These are phyloP conservation scores for Eragrostis tef DNA, from an alignment of 202 grass and related monocot genomes.

Conservation along the genomic window DNA sequence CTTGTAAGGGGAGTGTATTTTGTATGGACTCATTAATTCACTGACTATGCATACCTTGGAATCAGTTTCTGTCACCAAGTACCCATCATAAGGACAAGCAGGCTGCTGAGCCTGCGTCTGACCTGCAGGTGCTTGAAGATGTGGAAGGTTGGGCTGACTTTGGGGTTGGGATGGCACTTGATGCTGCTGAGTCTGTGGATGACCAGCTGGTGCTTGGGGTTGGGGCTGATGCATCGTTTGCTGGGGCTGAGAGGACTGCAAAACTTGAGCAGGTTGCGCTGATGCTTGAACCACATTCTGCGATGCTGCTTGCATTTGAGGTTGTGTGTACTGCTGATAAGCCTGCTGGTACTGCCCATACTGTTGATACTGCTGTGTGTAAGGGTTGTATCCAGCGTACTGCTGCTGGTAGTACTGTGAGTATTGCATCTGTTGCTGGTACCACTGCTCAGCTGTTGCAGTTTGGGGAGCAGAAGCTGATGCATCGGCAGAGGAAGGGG, in stretches of 20 bases:
- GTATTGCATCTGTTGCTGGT: constrained; percentile 55
- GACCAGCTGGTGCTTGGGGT: constrained; percentile 46
- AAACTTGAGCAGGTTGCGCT: constrained; percentile 52
- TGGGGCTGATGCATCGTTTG: constrained; percentile 52
- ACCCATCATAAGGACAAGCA: constrained; percentile 97
- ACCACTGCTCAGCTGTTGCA: constrained; percentile 68
- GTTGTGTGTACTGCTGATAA: constrained; percentile 5
- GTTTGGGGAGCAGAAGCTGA: constrained; percentile 52
- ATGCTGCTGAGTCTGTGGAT: constrained; percentile 59
- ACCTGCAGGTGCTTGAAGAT: constrained; percentile 54
- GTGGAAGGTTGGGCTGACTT: constrained; percentile 48
- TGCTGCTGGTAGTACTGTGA: constrained; percentile 86
- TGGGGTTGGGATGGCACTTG: constrained; percentile 49
- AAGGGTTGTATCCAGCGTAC: constrained; percentile 77
- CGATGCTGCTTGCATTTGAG: not conserved
- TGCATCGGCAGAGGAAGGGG: constrained; percentile 12
- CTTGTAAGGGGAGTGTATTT: constrained; percentile 12
- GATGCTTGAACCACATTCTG: constrained; percentile 42
- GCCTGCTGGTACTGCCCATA: constrained; percentile 70
- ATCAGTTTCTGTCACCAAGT: constrained; percentile 94
- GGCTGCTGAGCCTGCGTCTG: constrained; percentile 32
- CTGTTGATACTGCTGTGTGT: constrained; percentile 74
- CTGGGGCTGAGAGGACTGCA: constrained; percentile 53
- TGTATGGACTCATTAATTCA: not conserved
- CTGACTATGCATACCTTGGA: constrained; percentile 73